phyloP scores from a whole-genome alignment of 1,139 yeast genomes.

The Yamadazyma jaroonii region DNA sequence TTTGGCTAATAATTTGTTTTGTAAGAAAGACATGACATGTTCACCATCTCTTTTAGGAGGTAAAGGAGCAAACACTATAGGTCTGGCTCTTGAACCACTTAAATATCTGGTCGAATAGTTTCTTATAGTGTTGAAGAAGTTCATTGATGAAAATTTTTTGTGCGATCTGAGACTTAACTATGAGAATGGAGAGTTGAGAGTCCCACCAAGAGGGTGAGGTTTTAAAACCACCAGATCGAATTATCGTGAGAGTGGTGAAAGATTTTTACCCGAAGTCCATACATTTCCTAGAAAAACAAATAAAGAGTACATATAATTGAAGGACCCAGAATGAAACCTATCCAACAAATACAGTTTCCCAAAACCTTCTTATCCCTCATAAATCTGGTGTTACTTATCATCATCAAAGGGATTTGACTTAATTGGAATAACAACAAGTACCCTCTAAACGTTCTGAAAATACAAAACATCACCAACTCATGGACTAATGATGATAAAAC shows the following conservation, averaged over 20 bases:
- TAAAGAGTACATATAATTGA: conserved; percentile 84
- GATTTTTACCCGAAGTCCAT: too few species aligned
- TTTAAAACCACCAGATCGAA: too few species aligned
- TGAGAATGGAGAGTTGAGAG: too few species aligned
- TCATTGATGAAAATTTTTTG: conserved; percentile 2
- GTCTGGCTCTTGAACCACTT: background rate
- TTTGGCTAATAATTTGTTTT: conserved; percentile 47
- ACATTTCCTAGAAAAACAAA: conserved; percentile 53
- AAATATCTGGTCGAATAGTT: conserved; percentile 1
- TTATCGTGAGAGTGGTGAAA: too few species aligned
- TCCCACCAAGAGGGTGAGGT: too few species aligned
- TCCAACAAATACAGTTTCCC: conserved; percentile 87
- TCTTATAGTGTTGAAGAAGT: conserved; percentile 1
- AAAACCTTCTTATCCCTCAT: conserved; percentile 55
- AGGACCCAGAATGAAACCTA: conserved; percentile 89
- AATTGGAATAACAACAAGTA: conserved; percentile 79
- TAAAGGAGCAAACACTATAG: conserved; percentile 51
- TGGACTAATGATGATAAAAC: conserved; percentile 79
- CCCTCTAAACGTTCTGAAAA: conserved; percentile 77
- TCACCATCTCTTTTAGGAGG: conserved; percentile 52
- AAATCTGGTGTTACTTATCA: conserved; percentile 48
- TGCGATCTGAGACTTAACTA: background rate
- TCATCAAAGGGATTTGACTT: conserved; percentile 71
- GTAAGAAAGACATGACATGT: conserved; percentile 45
- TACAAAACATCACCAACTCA: conserved; percentile 88